A percentile compares a stretch with the other conserved stretches of the same genome.
phyloP scores from a whole-genome alignment of 441 rosid genomes.

The Macaranga tanarius region DNA sequence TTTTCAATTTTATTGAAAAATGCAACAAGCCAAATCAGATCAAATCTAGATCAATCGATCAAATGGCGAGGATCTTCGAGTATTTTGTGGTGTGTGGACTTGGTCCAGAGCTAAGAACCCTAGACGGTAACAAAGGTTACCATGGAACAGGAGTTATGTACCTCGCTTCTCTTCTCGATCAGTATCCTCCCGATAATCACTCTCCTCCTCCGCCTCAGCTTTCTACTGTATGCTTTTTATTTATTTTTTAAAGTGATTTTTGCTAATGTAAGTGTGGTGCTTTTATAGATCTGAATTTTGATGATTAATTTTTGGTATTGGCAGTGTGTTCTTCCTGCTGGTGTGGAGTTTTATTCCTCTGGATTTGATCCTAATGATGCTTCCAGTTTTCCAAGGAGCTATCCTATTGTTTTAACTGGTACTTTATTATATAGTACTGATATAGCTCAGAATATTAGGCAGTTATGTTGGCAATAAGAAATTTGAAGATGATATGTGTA shows the following conservation, averaged over 20 bases:
- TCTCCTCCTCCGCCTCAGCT: conserved; percentile 96
- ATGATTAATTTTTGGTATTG: not conserved
- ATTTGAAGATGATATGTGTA: too few relatives aligned
- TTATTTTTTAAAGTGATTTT: not conserved
- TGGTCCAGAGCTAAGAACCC: conserved; percentile 92
- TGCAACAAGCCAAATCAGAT: too few relatives aligned
- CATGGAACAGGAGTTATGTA: conserved; percentile 61
- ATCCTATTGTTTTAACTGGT: conserved; percentile 97
- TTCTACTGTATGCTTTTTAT: conserved; percentile 55
- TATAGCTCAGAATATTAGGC: not conserved
- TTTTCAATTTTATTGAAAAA: too few relatives aligned
- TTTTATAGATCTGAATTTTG: conserved; percentile 26
- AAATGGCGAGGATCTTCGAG: conserved; percentile 85
- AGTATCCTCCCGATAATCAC: conserved; percentile 73
- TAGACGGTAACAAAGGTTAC: conserved; percentile 82
- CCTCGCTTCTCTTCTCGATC: conserved; percentile 79
- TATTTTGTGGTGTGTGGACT: conserved; percentile 91
- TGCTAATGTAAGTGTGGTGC: not conserved
- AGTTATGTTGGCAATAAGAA: not conserved
- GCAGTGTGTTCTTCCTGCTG: conserved; percentile 97
- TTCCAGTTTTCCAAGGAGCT: conserved; percentile 74
- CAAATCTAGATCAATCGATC: not conserved
- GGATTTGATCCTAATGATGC: conserved; percentile 66
- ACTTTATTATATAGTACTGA: not conserved
- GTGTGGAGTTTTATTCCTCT: conserved; percentile 67